Base-by-base conservation (phyloP, 1,139 yeast genomes). In the Diutina pseudorugosa region DNA sequence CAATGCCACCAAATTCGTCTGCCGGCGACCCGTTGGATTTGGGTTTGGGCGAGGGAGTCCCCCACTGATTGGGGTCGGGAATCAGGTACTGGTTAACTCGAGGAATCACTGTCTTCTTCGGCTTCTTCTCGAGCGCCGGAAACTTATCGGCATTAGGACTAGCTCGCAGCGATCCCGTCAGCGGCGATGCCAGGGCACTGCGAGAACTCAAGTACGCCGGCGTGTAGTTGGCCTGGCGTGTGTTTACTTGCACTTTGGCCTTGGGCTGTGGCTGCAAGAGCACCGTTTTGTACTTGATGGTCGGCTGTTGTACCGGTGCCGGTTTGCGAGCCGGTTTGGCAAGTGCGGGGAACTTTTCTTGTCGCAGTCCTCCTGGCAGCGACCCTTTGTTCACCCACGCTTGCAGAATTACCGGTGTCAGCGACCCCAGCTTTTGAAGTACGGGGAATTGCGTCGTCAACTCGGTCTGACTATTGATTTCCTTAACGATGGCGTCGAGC, bases 61-160 rank as follows among this genome's bases (percentile, higher is more conserved):
- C 49, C 49, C 49, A 45, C 23, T 8, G 41, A 23, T 25, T 45
- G 5, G 49, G 49, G 40, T 45, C 49, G 14, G 49, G 49, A 14
- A 45, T 45, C 23, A 16, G 20, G 41, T 45, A 45, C 40, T 45
- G 49, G n/a, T 45, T 45, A 7, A 45, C 49, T 9, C 49, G 49
- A 8, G 51, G 45, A n/a, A 30, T 49, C 2, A 60, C 60, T 54
- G 63, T 69, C 57, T 71, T 72, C 4, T 59, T 59, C 20, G 61
- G 53, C 56, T 72, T 73, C 61, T 69, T 69, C 53, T 67, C 71
- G 52, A 74, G 65, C 2, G 72, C 68, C 1, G 79, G 79, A 55
- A 73, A 74, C 55, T 71, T 71, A 41, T 27, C 25, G n/a, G 19
- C 19, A n/a, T n/a, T 12, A 11, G 27, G 43, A 2, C 33, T 21